Evolutionary conservation across 495 filamentous ascomycete genomes (phyloP).

Genomic region (Trichoderma asperelloides): DNA sequence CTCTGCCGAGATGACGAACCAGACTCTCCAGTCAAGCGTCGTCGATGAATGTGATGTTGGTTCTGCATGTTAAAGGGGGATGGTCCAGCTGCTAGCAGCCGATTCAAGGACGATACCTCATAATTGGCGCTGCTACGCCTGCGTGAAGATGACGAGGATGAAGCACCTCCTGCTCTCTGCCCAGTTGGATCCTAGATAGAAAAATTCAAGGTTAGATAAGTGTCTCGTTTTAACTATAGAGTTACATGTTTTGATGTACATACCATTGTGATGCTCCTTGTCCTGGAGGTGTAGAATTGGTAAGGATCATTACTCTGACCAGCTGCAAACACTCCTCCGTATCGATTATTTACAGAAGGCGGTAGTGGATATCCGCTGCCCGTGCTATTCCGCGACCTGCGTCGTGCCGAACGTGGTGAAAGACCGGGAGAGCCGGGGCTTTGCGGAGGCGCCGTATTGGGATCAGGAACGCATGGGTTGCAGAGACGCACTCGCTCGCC

Average conservation of each 20-base stretch:
- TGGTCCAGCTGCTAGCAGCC: background rate
- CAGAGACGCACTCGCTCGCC: conserved; percentile 85
- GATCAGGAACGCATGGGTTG: conserved; percentile 91
- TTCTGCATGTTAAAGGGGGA: background rate
- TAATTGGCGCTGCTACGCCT: conserved; percentile 3
- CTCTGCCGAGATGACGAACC: conserved; percentile 15
- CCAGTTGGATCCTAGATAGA: background rate
- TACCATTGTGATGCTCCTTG: conserved; percentile 38
- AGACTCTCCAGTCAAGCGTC: conserved; percentile 17
- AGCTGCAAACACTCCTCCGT: conserved; percentile 12
- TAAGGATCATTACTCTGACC: conserved; percentile 7
- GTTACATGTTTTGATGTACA: conserved; percentile 10
- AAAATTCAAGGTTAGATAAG: background rate
- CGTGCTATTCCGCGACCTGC: conserved; percentile 23
- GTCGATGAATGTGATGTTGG: background rate
- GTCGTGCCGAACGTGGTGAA: conserved; percentile 13
- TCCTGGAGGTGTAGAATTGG: conserved; percentile 18
- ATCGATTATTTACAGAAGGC: conserved; percentile 11
- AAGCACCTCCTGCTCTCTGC: background rate
- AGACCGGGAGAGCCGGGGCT: conserved; percentile 16
- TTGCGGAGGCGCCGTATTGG: conserved; percentile 60
- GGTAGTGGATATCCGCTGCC: background rate
- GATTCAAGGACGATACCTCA: background rate
- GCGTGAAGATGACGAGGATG: background rate
- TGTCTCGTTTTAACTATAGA: background rate